Conservation (phyloP, 345 rosid genomes). For the Erysimum cheiranthoides region DNA sequence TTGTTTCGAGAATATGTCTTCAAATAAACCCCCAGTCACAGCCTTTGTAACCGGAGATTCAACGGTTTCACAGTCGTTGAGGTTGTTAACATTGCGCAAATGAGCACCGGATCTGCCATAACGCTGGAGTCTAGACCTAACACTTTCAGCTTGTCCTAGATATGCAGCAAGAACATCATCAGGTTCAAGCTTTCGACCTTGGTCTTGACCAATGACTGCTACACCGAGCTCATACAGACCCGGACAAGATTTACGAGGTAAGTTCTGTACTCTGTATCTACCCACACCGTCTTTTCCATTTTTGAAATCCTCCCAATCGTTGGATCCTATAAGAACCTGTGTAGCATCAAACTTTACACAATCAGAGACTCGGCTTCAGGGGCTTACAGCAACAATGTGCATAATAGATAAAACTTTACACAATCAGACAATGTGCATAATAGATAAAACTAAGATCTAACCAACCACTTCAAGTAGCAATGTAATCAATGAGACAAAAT, state of each 20-base stretch:
- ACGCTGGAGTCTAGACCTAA: constrained; percentile 74
- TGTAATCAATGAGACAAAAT: not conserved
- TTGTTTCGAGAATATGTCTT: constrained; percentile 61
- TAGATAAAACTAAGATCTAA: not conserved
- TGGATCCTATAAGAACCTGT: constrained; percentile 74
- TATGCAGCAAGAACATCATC: constrained; percentile 60
- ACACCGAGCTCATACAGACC: constrained; percentile 87
- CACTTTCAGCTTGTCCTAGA: constrained; percentile 89
- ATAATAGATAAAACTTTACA: not conserved
- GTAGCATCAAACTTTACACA: not conserved
- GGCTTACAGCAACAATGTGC: not conserved
- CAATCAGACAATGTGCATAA: not conserved
- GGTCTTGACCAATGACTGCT: constrained; percentile 36
- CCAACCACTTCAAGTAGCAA: constrained; percentile 14
- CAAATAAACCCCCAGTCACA: constrained; percentile 48
- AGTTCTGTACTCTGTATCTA: constrained; percentile 80
- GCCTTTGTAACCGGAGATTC: constrained; percentile 40
- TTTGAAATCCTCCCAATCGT: constrained; percentile 76
- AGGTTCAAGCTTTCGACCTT: constrained; percentile 56
- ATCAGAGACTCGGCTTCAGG: not conserved
- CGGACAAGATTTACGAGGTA: constrained; percentile 59
- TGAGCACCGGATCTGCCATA: constrained; percentile 90
- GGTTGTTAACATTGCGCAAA: constrained; percentile 49
- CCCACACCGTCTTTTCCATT: constrained; percentile 69
- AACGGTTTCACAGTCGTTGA: constrained; percentile 31